Evolutionary conservation across 2,329 filamentous ascomycete genomes (phyloP).

Genomic region (Clonostachys sp.): DNA sequence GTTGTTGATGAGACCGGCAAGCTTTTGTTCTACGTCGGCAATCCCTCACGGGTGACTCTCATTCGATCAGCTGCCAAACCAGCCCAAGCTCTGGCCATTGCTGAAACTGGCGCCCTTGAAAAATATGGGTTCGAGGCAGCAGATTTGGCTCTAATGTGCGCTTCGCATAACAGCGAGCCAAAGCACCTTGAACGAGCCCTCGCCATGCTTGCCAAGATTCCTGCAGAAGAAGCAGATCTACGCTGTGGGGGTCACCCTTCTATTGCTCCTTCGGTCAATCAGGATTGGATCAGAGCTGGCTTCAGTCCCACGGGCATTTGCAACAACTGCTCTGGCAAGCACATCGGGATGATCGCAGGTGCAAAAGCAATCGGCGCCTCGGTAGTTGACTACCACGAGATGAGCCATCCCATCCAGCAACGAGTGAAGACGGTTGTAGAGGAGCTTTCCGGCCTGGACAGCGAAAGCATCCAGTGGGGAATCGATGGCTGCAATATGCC

Average conservation of each 20-base stretch:
- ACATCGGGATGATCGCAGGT: constrained; percentile 39
- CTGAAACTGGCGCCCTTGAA: constrained; percentile 32
- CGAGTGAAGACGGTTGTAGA: constrained; percentile 27
- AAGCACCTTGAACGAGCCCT: constrained; percentile 28
- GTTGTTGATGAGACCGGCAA: constrained; percentile 28
- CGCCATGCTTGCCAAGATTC: constrained; percentile 27
- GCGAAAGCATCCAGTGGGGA: constrained; percentile 28
- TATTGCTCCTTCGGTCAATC: constrained; percentile 25
- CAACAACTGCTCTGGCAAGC: constrained; percentile 45
- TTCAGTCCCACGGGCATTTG: constrained; percentile 28
- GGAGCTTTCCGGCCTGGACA: constrained; percentile 21
- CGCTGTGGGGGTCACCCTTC: constrained; percentile 35
- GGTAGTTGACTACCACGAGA: constrained; percentile 25
- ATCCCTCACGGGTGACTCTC: constrained; percentile 33
- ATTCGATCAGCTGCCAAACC: constrained; percentile 40
- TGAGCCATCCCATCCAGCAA: constrained; percentile 28
- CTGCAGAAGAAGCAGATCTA: constrained; percentile 25
- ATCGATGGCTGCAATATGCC: constrained; percentile 43
- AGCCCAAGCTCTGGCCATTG: constrained; percentile 34
- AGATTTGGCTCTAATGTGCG: constrained; percentile 40
- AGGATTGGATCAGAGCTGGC: constrained; percentile 28
- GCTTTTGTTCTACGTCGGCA: constrained; percentile 31
- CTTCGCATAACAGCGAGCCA: constrained; percentile 38
- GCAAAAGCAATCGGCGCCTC: constrained; percentile 25
- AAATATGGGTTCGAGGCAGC: constrained; percentile 26